Conservation (phyloP, 176 grass and related monocot genomes). For the Metroxylon sagu region DNA sequence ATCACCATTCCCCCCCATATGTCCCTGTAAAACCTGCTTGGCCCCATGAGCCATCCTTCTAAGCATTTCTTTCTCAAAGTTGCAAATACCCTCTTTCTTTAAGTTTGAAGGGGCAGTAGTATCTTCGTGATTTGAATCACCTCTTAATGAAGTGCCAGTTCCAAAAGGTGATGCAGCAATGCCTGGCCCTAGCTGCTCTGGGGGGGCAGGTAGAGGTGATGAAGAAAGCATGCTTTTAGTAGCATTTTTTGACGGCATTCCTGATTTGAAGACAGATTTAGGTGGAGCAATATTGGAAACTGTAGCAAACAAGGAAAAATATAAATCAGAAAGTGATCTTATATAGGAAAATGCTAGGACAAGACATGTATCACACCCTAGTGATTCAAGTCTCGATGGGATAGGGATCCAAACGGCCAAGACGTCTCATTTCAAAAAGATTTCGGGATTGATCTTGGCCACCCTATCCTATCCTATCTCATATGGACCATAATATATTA, state of each 20-base stretch:
- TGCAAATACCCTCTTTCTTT: slow-evolving; percentile 56
- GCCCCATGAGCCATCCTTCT: slow-evolving; percentile 33
- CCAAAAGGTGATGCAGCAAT: slow-evolving; percentile 34
- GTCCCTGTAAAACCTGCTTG: slow-evolving; percentile 25
- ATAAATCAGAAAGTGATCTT: background rate
- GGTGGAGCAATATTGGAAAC: slow-evolving; percentile 60
- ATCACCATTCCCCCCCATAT: slow-evolving; percentile 37
- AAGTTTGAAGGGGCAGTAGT: slow-evolving; percentile 37
- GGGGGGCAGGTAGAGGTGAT: slow-evolving; percentile 59
- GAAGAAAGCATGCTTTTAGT: slow-evolving; percentile 37
- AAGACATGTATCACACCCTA: no score
- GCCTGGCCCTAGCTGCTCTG: slow-evolving; percentile 52
- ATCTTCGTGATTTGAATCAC: slow-evolving; percentile 62
- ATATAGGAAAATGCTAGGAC: no score
- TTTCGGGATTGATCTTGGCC: no score
- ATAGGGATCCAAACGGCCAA: no score
- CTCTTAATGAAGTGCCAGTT: slow-evolving; percentile 7
- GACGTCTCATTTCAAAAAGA: no score
- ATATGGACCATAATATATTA: no score
- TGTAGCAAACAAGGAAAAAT: slow-evolving; percentile 33
- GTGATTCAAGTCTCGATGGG: no score
- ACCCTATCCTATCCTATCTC: no score
- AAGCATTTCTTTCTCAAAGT: slow-evolving; percentile 49
- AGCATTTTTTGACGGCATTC: slow-evolving; percentile 39
- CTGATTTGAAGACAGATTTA: slow-evolving; percentile 66